phyloP scores from a whole-genome alignment of 257 asterid genomes.

The Solanum ossicruentum region DNA sequence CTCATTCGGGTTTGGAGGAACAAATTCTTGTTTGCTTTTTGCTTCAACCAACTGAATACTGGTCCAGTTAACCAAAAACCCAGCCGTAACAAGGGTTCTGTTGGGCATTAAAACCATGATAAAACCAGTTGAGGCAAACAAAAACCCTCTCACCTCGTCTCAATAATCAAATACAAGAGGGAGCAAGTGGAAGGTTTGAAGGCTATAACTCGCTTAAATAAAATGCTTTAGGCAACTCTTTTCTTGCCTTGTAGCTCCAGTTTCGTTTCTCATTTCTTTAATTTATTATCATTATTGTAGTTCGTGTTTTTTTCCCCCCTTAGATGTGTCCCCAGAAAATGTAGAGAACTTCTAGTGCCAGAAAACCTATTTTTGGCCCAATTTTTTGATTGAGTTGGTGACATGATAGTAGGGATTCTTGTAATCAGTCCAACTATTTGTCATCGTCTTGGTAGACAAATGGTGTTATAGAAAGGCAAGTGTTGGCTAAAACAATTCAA shows the following conservation, averaged over 20 bases:
- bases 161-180: not conserved
- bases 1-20: conserved; percentile 97
- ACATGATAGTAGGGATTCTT: not conserved
- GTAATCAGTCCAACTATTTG: not conserved
- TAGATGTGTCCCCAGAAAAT: not conserved
- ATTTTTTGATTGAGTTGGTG: not conserved
- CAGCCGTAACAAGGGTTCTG: not conserved
- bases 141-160: not conserved
- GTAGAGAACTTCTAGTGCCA: not conserved
- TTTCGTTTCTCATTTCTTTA: not conserved
- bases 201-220: not conserved
- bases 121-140: not conserved
- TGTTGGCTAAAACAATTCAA: not conserved
- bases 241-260: not conserved
- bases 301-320: not conserved
- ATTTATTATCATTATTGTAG: not conserved
- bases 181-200: not conserved
- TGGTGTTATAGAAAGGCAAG: not conserved
- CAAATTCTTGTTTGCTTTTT: conserved; percentile 73
- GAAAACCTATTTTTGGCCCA: not conserved
- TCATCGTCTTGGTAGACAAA: not conserved
- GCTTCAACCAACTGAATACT: conserved; percentile 31
- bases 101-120: not conserved
- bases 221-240: not conserved
- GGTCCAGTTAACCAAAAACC: not conserved